Percentiles rank a stretch among this genome's conserved stretches.
Conservation (phyloP, 805 yeast genomes). For the Barnettozyma populi region DNA sequence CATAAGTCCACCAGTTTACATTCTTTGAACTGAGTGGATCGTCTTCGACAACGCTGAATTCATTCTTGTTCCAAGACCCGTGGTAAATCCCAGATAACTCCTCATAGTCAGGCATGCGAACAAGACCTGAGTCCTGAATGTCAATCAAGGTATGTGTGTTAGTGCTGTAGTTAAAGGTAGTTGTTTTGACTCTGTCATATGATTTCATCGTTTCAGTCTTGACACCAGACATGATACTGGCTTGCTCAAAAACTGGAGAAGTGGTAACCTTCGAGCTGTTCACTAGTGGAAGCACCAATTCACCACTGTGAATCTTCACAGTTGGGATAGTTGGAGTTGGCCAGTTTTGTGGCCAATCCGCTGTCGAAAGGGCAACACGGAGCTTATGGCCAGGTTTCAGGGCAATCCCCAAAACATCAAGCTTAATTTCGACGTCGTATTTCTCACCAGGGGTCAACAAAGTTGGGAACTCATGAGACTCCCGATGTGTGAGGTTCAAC, state of each 20-base stretch:
- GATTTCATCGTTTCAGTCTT: conserved; percentile 19
- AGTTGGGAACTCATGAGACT: conserved; percentile 38
- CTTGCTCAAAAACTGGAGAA: conserved; percentile 28
- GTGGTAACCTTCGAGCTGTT: conserved; percentile 12
- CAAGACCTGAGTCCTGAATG: conserved; percentile 31
- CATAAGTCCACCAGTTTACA: conserved; percentile 35
- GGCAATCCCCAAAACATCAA: conserved; percentile 38
- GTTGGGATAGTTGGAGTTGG: conserved; percentile 38
- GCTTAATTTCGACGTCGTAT: conserved; percentile 30
- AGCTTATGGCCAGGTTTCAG: conserved; percentile 33
- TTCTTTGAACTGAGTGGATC: conserved; percentile 37
- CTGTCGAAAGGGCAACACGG: conserved; percentile 36
- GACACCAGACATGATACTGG: conserved; percentile 26
- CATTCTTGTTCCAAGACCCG: conserved; percentile 36
- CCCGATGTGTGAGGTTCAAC: conserved; percentile 36
- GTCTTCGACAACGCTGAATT: conserved; percentile 31
- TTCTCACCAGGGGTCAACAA: conserved; percentile 27
- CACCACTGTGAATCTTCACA: conserved; percentile 29
- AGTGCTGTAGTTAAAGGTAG: conserved; percentile 16
- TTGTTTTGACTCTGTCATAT: conserved; percentile 21
- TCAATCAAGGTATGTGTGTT: conserved; percentile 21
- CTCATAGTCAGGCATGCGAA: conserved; percentile 29
- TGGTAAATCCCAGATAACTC: conserved; percentile 33
- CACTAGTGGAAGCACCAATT: conserved; percentile 28
- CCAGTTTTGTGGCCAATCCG: conserved; percentile 47